Conservation (phyloP, 2,329 filamentous ascomycete species). For the Xylogone sp. region DNA sequence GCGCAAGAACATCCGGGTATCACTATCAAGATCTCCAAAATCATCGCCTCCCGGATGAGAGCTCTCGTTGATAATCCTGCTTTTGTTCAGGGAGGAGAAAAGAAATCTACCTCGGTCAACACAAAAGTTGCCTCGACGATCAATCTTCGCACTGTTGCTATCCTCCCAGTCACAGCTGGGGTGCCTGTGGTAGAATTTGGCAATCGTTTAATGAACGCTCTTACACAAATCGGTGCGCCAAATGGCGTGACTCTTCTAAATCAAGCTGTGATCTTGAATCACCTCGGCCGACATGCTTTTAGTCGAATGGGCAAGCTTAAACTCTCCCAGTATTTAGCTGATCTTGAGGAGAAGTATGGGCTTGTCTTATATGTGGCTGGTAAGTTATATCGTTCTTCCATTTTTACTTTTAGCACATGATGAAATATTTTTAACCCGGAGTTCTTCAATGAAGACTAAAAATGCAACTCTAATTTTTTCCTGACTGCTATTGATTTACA, state of each 20-base stretch:
- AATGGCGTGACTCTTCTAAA: constrained; percentile 92
- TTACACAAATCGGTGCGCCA: constrained; percentile 82
- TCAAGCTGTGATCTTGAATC: constrained; percentile 89
- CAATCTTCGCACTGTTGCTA: constrained; percentile 88
- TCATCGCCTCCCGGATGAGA: constrained; percentile 94
- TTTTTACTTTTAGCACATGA: constrained; percentile 42
- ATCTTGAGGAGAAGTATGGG: constrained; percentile 95
- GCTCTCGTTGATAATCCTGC: constrained; percentile 79
- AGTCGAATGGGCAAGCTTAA: constrained; percentile 97
- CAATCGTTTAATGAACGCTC: constrained; percentile 79
- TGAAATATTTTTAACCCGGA: constrained; percentile 21
- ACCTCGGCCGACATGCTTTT: constrained; percentile 93
- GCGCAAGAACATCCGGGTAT: constrained; percentile 97
- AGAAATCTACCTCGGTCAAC: constrained; percentile 51
- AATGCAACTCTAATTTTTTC: constrained; percentile 61
- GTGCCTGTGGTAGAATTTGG: constrained; percentile 95
- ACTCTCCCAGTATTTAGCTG: constrained; percentile 90
- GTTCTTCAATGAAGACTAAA: constrained; percentile 23
- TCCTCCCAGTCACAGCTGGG: constrained; percentile 85
- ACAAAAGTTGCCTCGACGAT: constrained; percentile 78
- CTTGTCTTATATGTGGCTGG: constrained; percentile 90
- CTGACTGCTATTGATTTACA: constrained; percentile 37
- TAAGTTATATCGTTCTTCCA: constrained; percentile 35
- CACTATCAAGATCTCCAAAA: constrained; percentile 98
- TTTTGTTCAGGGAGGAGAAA: constrained; percentile 61